Base-by-base conservation (phyloP, 306 rosid species). In the Rubus idaeus region DNA sequence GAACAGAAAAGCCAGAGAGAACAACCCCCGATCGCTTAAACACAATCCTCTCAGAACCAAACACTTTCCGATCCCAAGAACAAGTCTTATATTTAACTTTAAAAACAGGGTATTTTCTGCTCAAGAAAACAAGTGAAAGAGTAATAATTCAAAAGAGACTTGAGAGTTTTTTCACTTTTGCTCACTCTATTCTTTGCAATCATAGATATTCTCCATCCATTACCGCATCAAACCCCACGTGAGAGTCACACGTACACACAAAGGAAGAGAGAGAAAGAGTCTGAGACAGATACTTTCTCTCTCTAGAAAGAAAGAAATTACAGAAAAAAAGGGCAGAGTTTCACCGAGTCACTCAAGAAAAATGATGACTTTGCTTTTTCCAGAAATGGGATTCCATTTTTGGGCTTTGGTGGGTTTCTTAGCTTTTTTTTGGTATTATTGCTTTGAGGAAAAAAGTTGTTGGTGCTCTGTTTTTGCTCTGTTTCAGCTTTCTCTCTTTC, bases 31-130 rank as follows among this genome's bases (percentile, higher is more conserved):
- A 83, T 85, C 85, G 75, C 81, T 69, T 71, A 79, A 81, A 81
- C 79, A 78, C 63, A 77, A 77, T 76, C 80, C 71, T 74, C 75
- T 61, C 79, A 74, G 61, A 86, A 65, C 76, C 71, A 84, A 82
- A 87, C 85, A 74, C 80, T 78, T 87, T 75, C 82, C 86, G 84
- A 87, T 87, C 86, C 91, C 91, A 47, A 84, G 73, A 77, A 72
- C 68, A 55, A 78, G 50, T 49, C 71, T 77, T 56, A 70, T 81
- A 77, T 70, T 63, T 78, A 70, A 57, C 45, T 68, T 39, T 46
- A 58, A 26, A 71, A 71, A 74, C 66, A 50, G 70, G 41, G 51
- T 50, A 23, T 20, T n/a, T 49, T 14, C 35, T 10, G 50, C 20
- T 16, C 10, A 41, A 12, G 55, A 64, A 72, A 70, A 44, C 62